Base-by-base conservation (phyloP, 805 yeast genomes). In the Saturnispora galanensis region DNA sequence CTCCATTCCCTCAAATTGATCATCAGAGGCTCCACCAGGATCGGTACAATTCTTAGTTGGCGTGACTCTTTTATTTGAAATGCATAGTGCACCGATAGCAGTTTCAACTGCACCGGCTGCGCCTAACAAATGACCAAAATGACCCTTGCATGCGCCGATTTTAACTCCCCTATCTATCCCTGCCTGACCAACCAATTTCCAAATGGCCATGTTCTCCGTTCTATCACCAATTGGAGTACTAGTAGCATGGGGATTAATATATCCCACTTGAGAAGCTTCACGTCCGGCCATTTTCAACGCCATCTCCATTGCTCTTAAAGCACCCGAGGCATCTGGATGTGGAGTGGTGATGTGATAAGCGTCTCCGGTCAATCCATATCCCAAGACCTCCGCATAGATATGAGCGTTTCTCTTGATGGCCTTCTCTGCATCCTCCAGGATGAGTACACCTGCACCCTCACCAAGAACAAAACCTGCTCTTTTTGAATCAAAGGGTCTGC, bases 101-200 rank as follows among this genome's bases (percentile, higher is more conserved):
- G 94, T 77, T 56, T 93, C 99, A 3, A 93, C 86, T 0, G 96
- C 79, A 5, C 98, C 99, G 0, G 98, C 93, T 1, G 96, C 98
- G 1, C 98, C 98, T 28, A 93, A 66, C 16, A 90, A 68, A 63
- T 93, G 99, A 0, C 99, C 99, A 35, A 84, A 83, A 0, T 96
- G 77, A 1, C 97, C 94, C 60, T 93, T 93, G 13, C 88, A 85
- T 2, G 96, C 84, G 1, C 93, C 78, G 1, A 93, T 77, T 36
- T 70, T 67, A 11, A 80, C 51, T 3, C 61, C 50, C 0, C 65
- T 60, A 29, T 66, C 64, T 17, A 43, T 29, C 37, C 46, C 45
- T 4, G 62, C 54, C 3, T 63, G 55, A 1, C 57, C 63, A 44
- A 86, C 76, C 4, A 83, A 54, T 4, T 71, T 60, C 39, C 67